These are phyloP conservation scores for Camelina laxa DNA, from an alignment of 345 rosid species.

Conservation along the genomic window DNA sequence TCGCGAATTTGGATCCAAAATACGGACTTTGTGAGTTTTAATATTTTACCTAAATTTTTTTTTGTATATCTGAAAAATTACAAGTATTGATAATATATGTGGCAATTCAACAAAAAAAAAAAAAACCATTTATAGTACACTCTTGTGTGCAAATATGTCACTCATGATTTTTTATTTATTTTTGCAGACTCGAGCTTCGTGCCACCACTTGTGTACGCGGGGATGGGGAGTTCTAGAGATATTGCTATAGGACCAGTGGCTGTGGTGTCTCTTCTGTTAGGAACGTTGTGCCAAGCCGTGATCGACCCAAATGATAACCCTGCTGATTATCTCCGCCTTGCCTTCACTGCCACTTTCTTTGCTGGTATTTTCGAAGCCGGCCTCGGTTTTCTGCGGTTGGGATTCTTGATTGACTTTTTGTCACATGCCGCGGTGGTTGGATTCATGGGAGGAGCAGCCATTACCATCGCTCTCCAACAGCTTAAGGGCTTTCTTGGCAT, in stretches of 20 bases:
- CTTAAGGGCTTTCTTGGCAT: conserved; percentile 94
- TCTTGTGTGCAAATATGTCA: neutral
- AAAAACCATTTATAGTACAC: neutral
- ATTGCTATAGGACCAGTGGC: conserved; percentile 99
- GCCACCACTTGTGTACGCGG: conserved; percentile 87
- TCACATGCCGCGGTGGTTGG: conserved; percentile 97
- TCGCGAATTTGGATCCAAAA: conserved; percentile 78
- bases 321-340: conserved; percentile 64
- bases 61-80: neutral
- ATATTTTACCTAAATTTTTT: neutral
- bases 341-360: conserved; percentile 92
- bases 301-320: conserved; percentile 56
- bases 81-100: neutral
- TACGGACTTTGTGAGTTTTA: conserved; percentile 80
- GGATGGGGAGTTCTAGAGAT: conserved; percentile 98
- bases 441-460: conserved; percentile 98
- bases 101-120: too few relatives aligned
- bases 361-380: conserved; percentile 78
- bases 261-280: conserved; percentile 88
- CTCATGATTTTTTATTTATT: conserved; percentile 8
- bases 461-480: conserved; percentile 88
- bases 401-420: conserved; percentile 88
- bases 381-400: conserved; percentile 83
- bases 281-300: conserved; percentile 72
- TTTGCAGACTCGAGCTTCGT: conserved; percentile 80